Evolutionary conservation across 106 monocot genomes (phyloP).

Genomic region (Vanilla planifolia): DNA sequence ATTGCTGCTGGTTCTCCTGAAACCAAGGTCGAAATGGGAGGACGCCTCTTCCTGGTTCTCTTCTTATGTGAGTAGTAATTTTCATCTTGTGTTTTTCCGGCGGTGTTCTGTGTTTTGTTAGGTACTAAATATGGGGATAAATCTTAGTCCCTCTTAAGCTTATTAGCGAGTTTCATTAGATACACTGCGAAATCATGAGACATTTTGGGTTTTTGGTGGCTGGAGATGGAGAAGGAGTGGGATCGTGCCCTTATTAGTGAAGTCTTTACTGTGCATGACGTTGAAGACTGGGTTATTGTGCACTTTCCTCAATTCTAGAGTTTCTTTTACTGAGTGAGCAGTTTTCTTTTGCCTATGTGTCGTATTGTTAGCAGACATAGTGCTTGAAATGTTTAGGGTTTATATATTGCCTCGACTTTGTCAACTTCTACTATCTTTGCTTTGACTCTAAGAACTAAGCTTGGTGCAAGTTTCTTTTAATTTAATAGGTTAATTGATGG

Average conservation of each 20-base stretch:
- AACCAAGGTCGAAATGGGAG: constrained; percentile 3
- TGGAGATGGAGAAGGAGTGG: not conserved
- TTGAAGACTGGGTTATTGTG: not conserved
- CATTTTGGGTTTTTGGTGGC: constrained; percentile 1
- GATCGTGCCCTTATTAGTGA: not conserved
- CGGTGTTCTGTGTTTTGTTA: not conserved
- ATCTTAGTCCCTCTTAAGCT: not conserved
- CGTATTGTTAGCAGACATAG: not conserved
- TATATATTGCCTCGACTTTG: not conserved
- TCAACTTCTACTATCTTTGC: not conserved
- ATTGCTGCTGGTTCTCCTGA: not conserved
- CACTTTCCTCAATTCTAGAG: not conserved
- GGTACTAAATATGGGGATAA: not conserved
- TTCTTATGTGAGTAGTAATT: constrained; percentile 4
- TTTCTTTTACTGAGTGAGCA: not conserved
- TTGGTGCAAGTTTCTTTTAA: not conserved
- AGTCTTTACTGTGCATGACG: not conserved
- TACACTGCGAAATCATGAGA: not conserved
- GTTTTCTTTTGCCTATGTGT: too few relatives aligned
- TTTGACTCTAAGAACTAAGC: too few relatives aligned
- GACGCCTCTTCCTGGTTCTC: not conserved
- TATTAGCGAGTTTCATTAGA: not conserved
- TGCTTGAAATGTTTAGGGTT: constrained; percentile 7
- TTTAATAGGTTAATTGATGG: not conserved
- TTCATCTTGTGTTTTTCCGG: not conserved